Evolutionary conservation across 208 protist genomes (phyloP), one percentile per base, ranked within the genome.

Genomic region (Trypanosoma grayi): DNA sequence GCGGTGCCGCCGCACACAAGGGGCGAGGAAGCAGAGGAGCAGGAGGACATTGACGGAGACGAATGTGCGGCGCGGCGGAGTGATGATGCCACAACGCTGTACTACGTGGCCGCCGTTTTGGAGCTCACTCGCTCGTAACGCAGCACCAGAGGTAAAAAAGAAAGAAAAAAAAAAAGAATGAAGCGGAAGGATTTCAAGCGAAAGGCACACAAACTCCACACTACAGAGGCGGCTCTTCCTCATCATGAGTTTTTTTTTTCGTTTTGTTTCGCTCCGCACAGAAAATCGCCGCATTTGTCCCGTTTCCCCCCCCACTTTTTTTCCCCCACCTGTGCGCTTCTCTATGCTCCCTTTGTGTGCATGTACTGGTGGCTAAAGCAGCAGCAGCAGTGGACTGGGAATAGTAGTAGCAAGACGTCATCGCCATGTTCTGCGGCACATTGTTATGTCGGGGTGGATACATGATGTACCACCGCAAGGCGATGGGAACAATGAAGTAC

Each of bases 401-500:
- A 37, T 58, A 25, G 4, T 25, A 27, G 3, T 8, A n/a, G 60
- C n/a, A 55, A 48, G 53, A 9, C 22, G 10, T 20, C 1, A 11
- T n/a, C 45, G 62, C 9, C 0, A 85, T 81, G 73, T 54, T 92
- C 45, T 75, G 67, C 59, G 36, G 41, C 36, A 82, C 89, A 13
- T 27, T 56, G 10, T 25, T 75, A 44, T 57, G 66, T 37, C 47
- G 74, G 10, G 89, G 84, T 24, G 81, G 79, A 36, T 92, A 92
- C 73, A 91, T 90, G 83, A 90, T 92, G 82, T 95, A 95, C 75
- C 89, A 95, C 58, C 85, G 89, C 54, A 85, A 86, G 44, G 55
- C 89, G 34, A 90, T 95, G 83, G 72, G 84, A 30, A 90, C 82
- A 11, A 87, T 93, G 84, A 85, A 83, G 71, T 91, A 89, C 62